Conservation (phyloP, 331 rosid genomes). For the Stylosanthes scabra region DNA sequence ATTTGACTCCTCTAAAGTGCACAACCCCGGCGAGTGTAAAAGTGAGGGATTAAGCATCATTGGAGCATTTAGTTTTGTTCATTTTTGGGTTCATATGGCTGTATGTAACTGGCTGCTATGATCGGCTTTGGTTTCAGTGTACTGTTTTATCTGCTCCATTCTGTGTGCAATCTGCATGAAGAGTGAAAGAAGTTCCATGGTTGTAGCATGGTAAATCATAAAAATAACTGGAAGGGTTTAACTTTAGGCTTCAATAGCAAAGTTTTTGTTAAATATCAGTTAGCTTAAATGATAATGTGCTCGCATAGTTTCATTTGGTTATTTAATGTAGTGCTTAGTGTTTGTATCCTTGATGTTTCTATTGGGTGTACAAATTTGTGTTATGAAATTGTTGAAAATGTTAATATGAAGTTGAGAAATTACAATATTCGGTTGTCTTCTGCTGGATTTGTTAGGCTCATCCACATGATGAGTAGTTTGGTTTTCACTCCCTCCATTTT, state of each 20-base stretch:
- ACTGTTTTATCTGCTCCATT: background rate
- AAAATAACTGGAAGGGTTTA: background rate
- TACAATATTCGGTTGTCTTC: background rate
- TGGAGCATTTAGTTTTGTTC: background rate
- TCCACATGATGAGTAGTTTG: background rate
- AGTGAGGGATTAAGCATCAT: too few species aligned
- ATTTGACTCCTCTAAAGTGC: too few species aligned
- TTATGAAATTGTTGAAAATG: background rate
- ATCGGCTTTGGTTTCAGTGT: background rate
- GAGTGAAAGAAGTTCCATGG: background rate
- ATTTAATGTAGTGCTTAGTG: background rate
- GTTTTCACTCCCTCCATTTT: background rate
- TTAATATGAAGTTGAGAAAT: background rate
- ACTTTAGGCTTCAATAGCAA: background rate
- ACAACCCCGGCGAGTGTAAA: too few species aligned
- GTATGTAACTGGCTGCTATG: background rate
- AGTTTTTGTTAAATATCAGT: background rate
- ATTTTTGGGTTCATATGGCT: background rate
- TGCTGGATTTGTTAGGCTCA: background rate
- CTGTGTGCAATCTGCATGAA: background rate
- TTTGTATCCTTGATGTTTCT: slow-evolving; percentile 11
- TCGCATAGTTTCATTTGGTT: background rate
- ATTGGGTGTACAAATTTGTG: background rate
- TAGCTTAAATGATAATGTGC: background rate
- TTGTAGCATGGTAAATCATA: background rate